Evolutionary conservation across 164 flowering plant species (phyloP), one percentile per base, ranked within the genome.

Genomic region (Umbellularia californica): DNA sequence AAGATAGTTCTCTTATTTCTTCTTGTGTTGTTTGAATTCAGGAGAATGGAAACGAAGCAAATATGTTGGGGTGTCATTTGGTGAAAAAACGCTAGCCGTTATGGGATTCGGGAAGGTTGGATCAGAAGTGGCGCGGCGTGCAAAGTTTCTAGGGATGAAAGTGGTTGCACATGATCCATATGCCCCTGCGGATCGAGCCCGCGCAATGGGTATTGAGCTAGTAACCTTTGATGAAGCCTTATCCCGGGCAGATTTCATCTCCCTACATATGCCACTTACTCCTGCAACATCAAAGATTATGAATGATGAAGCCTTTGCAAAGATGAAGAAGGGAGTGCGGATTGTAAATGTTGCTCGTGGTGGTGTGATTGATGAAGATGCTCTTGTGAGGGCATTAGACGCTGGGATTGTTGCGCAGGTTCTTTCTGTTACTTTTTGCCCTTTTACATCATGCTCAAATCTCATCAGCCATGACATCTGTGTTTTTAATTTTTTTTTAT

Each of bases 81-180:
- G 86, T 47, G 93, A 91, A 55, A 92, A 92, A 79, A 90, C 90
- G 7, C 81, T 90, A 15, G 92, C 94, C 6, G 83, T 92, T 13
- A 85, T 90, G 89, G 97, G 97, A 60, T 92, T 92, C 71, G 95
- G 95, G 60, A 90, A 92, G 75, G 97, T 92, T 74, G 97, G 97
- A 65, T 85, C 90, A 52, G 97, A 92, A 78, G 95, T 92, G 51
- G 91, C 97, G 1, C 77, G 97, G 55, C 90, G 97, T 71, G 97
- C 95, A 5, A 92, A 90, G 80, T 92, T 90, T 17, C 88, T 92
- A 5, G 92, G 93, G 19, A 92, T 90, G 97, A 79, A 85, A 69
- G 92, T 92, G 17, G 82, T 92, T 75, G 85, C 97, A 5, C 89
- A 90, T 66, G 97, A 92, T 76, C 97, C 95, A 13, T 92, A 92